Base-by-base conservation (phyloP, 352 stramenopile genomes). In the Globisporangium cystogenes region DNA sequence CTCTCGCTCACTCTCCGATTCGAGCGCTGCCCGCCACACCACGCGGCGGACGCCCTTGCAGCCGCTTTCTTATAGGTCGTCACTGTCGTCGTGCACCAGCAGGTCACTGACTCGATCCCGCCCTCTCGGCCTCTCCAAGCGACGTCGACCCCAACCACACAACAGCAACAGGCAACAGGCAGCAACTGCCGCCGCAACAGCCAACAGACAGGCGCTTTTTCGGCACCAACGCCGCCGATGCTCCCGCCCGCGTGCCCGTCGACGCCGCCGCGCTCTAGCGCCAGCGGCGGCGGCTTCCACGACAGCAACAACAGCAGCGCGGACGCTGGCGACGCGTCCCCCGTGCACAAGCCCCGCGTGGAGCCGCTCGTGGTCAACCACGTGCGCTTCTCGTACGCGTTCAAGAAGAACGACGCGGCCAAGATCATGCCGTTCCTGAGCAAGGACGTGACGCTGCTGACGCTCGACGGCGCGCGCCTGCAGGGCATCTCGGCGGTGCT, bases 361-460 rank as follows among this genome's bases (percentile, higher is more conserved):
- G 74, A 86, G 49, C 62, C 81, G 35, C 55, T 87, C 16, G 59
- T 87, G 26, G 45, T 82, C 44, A 72, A 76, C 60, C 79, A 90
- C 57, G 48, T 78, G 31, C 68, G 64, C 49, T 87, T 90, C 45
- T 74, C 79, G 15, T 72, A 76, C 48, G 79, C 76, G 15, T 82
- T 87, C 69, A 82, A 82, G 55, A 68, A 86, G 64, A 91, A 87
- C 58, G 81, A 91, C 71, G 65, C 76, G 4, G 72, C 75, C 24
- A 69, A 71, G 66, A 73, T 91, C 41, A 55, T 86, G 51, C 70
- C 78, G 35, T 87, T 85, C 49, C 65, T 91, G 45, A 64, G 71
- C 52, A 73, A 77, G 37, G 67, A 87, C 64, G 81, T 86, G 39
- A 56, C 45, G 48, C 66, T 91, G 35, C 51, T 57, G 14, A 82